Base-by-base conservation (phyloP, 108 stramenopile genomes). In the Nannochloropsis granulata region DNA sequence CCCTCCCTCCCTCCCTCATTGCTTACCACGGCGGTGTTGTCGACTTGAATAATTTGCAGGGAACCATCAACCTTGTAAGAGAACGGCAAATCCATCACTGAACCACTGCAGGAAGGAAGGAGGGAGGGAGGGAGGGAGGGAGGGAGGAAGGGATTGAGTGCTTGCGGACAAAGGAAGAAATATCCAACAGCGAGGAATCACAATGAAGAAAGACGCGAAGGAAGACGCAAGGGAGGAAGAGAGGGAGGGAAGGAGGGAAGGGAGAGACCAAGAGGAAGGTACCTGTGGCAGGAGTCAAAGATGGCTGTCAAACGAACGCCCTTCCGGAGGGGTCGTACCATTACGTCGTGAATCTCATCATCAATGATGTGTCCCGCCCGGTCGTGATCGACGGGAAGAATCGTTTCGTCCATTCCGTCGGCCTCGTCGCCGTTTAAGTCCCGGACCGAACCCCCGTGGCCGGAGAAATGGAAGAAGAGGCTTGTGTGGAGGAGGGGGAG, bases 401-500 rank as follows among this genome's bases (percentile, higher is more conserved):
- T 85, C 81, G 85, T 85, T 81, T 85, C 85, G 56, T 85, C 85
- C 85, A 81, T 85, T 16, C n/a, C 19, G 85, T 85, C 85, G 34
- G 81, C 85, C 81, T 85, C 85, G 81, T 85, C 85, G 12, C 85
- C 85, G 23, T 44, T 78, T 0, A 24, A 14, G 43, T 85, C 85
- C 42, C 23, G 24, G n/a, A 85, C 85, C 23, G 85, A 85, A 14
- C 85, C 85, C 21, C 85, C 85, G 78, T 85, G 85, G 10, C 84
- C 78, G 12, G 78, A 7, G 19, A 26, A 44, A n/a, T 8, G 12
- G 12, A 80, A 45, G 23, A 83, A 24, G 23, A 71, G 56, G 56
- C 56, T 71, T 16, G 56, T 16, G 7, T 16, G 56, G 56, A 71
- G 56, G 56, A n/a, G n/a, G n/a, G 56, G 56, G 7, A 71, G 56